Conservation (phyloP, 192 early-diverging fungal genomes). For the Phlyctochytrium planicorne region DNA sequence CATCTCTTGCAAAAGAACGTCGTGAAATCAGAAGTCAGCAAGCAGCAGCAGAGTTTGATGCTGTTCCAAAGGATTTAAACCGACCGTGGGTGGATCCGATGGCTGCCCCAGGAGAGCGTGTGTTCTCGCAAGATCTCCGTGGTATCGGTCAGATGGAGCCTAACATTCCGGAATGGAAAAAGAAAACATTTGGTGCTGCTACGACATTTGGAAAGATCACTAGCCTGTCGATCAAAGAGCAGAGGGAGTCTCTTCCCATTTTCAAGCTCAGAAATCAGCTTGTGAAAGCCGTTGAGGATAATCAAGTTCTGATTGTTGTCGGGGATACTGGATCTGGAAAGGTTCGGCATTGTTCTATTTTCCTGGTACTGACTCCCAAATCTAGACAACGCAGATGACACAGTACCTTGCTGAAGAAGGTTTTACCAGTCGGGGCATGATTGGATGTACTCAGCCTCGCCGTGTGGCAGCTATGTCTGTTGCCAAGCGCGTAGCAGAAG, state of each 20-base stretch:
- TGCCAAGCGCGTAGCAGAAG: conserved; percentile 95
- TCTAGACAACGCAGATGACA: conserved; percentile 90
- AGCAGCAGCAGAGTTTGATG: conserved; percentile 49
- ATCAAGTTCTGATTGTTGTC: conserved; percentile 83
- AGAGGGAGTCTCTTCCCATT: conserved; percentile 86
- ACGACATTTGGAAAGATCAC: conserved; percentile 94
- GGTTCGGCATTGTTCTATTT: conserved; percentile 11
- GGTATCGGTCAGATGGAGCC: conserved; percentile 55
- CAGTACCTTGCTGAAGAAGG: conserved; percentile 98
- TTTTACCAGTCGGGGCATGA: conserved; percentile 80
- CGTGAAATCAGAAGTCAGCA: conserved; percentile 68
- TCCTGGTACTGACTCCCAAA: background rate
- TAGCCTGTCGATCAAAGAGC: conserved; percentile 69
- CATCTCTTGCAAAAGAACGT: conserved; percentile 90
- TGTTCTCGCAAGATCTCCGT: conserved; percentile 91
- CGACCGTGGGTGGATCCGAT: conserved; percentile 93
- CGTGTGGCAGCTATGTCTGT: conserved; percentile 99
- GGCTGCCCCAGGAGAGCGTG: conserved; percentile 68
- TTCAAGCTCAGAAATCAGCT: conserved; percentile 76
- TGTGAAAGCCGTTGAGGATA: conserved; percentile 73
- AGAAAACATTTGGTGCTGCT: conserved; percentile 72
- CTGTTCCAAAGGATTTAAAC: conserved; percentile 83
- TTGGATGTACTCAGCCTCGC: conserved; percentile 98
- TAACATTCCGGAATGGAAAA: conserved; percentile 84
- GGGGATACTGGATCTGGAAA: conserved; percentile 98